These are phyloP conservation scores for Ilyonectria sp. DNA, from an alignment of 2,329 filamentous ascomycete genomes.

Conservation along the genomic window DNA sequence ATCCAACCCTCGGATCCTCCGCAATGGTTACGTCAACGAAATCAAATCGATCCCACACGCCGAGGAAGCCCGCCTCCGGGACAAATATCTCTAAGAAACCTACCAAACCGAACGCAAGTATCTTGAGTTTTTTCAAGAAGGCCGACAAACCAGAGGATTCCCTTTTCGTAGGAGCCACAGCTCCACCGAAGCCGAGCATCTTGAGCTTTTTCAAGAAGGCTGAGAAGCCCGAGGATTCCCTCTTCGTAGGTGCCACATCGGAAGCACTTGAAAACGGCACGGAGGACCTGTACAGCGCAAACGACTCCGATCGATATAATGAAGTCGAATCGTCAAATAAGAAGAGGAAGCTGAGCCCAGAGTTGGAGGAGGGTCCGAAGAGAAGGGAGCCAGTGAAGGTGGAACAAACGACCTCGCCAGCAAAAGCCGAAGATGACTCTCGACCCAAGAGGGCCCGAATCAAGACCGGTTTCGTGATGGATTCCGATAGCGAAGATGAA, in stretches of 20 bases:
- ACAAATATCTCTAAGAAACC: constrained; percentile 53
- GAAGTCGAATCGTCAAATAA: constrained; percentile 53
- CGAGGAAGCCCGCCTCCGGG: constrained; percentile 49
- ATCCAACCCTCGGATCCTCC: constrained; percentile 12
- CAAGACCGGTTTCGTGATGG: constrained; percentile 75
- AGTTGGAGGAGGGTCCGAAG: constrained; percentile 25
- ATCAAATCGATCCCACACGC: constrained; percentile 50
- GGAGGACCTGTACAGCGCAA: constrained; percentile 48
- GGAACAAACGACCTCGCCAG: constrained; percentile 49
- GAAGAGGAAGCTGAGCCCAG: constrained; percentile 49
- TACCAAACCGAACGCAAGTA: constrained; percentile 72
- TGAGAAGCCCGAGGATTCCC: constrained; percentile 69
- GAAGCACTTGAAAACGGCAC: constrained; percentile 39
- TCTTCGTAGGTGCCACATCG: constrained; percentile 63
- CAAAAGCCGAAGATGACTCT: constrained; percentile 49
- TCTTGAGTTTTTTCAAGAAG: constrained; percentile 83
- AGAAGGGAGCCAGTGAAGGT: constrained; percentile 19
- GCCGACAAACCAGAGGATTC: constrained; percentile 71
- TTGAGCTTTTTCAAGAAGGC: constrained; percentile 83
- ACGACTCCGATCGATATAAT: constrained; percentile 50
- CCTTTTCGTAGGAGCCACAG: constrained; percentile 66
- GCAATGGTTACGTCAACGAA: constrained; percentile 56
- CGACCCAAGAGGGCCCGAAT: constrained; percentile 44
- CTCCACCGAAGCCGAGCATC: constrained; percentile 73
- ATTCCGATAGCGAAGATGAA: constrained; percentile 72